Conservation (phyloP, 78 protist species). For the Dictyostelium purpureum region DNA sequence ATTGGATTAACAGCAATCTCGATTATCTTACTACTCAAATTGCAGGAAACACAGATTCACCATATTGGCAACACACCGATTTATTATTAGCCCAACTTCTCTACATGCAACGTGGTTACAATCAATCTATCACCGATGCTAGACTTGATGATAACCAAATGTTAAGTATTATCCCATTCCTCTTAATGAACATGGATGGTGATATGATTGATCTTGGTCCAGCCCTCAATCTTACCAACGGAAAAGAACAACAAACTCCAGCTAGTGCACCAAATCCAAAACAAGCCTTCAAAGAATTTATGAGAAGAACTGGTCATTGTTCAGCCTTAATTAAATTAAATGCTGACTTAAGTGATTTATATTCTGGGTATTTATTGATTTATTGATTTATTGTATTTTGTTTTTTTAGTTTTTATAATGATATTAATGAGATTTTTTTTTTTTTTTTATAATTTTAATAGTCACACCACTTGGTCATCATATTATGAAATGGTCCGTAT, state of each 20-base stretch:
- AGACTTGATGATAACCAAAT: background rate
- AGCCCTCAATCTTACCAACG: slow-evolving; percentile 21
- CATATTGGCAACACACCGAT: slow-evolving; percentile 77
- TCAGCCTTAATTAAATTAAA: slow-evolving; percentile 73
- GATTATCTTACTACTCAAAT: background rate
- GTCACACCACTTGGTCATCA: background rate
- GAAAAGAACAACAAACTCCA: too few species aligned
- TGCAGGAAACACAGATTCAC: background rate
- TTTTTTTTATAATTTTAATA: too few species aligned
- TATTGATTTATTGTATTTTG: slow-evolving; percentile 46
- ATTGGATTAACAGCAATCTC: slow-evolving; percentile 20
- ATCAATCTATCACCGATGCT: slow-evolving; percentile 6
- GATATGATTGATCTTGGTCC: slow-evolving; percentile 73
- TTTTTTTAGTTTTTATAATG: background rate
- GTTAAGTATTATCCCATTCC: too few species aligned
- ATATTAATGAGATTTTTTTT: too few species aligned
- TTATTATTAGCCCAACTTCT: slow-evolving; percentile 31
- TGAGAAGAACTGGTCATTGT: slow-evolving; percentile 79
- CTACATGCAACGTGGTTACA: slow-evolving; percentile 67
- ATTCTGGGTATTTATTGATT: slow-evolving; percentile 84
- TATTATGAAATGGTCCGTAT: slow-evolving; percentile 69
- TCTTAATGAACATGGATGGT: slow-evolving; percentile 74
- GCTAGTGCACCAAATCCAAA: background rate
- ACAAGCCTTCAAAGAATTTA: slow-evolving; percentile 1
- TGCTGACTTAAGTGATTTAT: slow-evolving; percentile 71